Evolutionary conservation across 352 stramenopile species (phyloP).

Genomic region (Globisporangium barbulae): DNA sequence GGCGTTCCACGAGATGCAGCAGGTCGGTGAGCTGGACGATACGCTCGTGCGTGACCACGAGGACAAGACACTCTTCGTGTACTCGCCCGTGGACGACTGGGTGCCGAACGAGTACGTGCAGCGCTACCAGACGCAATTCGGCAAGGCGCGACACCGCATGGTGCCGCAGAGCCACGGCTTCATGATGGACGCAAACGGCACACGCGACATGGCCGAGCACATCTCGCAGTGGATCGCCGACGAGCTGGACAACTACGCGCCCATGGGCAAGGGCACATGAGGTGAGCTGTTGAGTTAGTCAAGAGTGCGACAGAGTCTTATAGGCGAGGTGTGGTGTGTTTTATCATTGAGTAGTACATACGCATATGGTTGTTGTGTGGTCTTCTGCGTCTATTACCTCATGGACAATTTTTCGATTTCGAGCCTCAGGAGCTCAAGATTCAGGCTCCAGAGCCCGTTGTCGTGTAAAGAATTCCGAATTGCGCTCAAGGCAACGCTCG

Average conservation of each 20-base stretch:
- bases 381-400: no score
- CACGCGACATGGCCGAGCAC: conserved; percentile 59
- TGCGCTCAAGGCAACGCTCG: no score
- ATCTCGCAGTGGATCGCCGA: conserved; percentile 58
- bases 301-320: background rate
- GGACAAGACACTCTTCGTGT: conserved; percentile 62
- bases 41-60: conserved; percentile 36
- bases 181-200: conserved; percentile 69
- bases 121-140: conserved; percentile 48
- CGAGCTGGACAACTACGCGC: conserved; percentile 15
- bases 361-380: no score
- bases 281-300: background rate
- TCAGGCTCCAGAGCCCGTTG: no score
- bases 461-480: no score
- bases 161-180: conserved; percentile 67
- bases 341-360: no score
- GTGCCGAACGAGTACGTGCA: conserved; percentile 58
- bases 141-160: conserved; percentile 39
- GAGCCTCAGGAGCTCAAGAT: no score
- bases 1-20: conserved; percentile 60
- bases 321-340: no score
- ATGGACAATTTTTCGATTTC: no score
- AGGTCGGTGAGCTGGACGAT: conserved; percentile 45
- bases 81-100: conserved; percentile 66
- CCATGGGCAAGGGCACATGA: background rate